Percentiles rank a stretch among this genome's conserved stretches.
phyloP scores from a whole-genome alignment of 192 early-diverging fungal genomes.

The Cladochytrium replicatum region DNA sequence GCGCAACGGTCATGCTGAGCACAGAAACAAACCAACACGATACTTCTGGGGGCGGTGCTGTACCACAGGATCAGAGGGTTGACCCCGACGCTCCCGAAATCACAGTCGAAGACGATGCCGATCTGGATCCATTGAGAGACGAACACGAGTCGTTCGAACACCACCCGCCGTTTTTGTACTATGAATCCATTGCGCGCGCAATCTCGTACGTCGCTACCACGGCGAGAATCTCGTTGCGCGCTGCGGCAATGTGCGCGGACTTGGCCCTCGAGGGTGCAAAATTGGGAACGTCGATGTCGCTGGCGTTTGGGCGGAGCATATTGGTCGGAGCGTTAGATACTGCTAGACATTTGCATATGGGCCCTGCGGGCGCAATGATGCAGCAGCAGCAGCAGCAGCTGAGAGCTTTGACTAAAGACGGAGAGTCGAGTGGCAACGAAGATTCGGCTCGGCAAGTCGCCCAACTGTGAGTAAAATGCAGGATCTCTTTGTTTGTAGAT shows the following conservation, averaged over 20 bases:
- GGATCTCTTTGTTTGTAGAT: not conserved
- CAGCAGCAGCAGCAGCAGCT: not conserved
- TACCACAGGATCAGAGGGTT: no score
- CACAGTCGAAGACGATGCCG: not conserved
- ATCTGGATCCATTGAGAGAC: not conserved
- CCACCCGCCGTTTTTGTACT: constrained; percentile 6
- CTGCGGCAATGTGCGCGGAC: not conserved
- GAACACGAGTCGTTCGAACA: not conserved
- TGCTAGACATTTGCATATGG: constrained; percentile 3
- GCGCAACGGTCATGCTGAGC: no score
- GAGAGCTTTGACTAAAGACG: no score
- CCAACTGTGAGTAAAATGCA: not conserved
- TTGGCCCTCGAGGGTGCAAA: not conserved
- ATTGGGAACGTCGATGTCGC: not conserved
- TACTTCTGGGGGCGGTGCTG: no score
- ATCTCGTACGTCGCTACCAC: not conserved
- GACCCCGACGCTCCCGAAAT: no score
- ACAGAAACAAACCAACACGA: no score
- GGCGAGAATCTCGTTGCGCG: not conserved
- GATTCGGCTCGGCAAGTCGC: not conserved
- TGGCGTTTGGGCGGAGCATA: not conserved
- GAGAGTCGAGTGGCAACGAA: not conserved
- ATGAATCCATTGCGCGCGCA: constrained; percentile 2
- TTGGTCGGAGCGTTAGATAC: constrained; percentile 1
- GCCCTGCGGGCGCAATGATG: not conserved